phyloP scores from a whole-genome alignment of 1,284 basidiomycete species.

The Cutaneotrichosporon mucoides region DNA sequence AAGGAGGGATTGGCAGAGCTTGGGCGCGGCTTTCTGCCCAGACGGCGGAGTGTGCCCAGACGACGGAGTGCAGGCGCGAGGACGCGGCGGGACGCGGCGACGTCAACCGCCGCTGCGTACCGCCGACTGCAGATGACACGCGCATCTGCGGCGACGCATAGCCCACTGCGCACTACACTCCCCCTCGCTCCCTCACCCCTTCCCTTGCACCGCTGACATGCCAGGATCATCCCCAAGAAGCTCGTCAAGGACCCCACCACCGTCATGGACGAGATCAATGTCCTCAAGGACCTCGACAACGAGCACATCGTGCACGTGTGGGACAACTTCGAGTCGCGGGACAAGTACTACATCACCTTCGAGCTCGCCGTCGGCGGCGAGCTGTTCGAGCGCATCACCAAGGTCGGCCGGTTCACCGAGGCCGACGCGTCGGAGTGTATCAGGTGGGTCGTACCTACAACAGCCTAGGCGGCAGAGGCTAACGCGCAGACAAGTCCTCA shows the following conservation, averaged over 20 bases:
- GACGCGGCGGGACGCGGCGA: no score
- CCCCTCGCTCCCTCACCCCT: no score
- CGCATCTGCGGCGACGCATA: no score
- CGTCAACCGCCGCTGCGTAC: no score
- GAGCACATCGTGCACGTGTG: slow-evolving; percentile 70
- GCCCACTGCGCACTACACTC: no score
- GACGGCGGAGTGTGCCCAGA: no score
- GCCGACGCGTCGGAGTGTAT: slow-evolving; percentile 73
- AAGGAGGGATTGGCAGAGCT: no score
- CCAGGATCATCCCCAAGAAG: slow-evolving; percentile 83
- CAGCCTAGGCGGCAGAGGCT: no score
- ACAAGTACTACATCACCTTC: slow-evolving; percentile 86
- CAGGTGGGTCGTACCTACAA: slow-evolving; percentile 45
- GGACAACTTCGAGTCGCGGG: slow-evolving; percentile 72
- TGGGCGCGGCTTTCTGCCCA: no score
- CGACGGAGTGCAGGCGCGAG: no score
- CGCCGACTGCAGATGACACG: no score
- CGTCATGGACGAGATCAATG: slow-evolving; percentile 86
- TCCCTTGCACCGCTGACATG: neutral
- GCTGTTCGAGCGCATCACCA: slow-evolving; percentile 76
- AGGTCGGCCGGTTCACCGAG: slow-evolving; percentile 87
- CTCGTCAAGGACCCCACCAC: slow-evolving; percentile 82
- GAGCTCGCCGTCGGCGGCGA: slow-evolving; percentile 88
- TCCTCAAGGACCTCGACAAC: slow-evolving; percentile 78
- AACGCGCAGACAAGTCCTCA: slow-evolving; percentile 55